These are phyloP conservation scores for Flaveria brownii DNA, from an alignment of 129 eudicot species.

Conservation along the genomic window DNA sequence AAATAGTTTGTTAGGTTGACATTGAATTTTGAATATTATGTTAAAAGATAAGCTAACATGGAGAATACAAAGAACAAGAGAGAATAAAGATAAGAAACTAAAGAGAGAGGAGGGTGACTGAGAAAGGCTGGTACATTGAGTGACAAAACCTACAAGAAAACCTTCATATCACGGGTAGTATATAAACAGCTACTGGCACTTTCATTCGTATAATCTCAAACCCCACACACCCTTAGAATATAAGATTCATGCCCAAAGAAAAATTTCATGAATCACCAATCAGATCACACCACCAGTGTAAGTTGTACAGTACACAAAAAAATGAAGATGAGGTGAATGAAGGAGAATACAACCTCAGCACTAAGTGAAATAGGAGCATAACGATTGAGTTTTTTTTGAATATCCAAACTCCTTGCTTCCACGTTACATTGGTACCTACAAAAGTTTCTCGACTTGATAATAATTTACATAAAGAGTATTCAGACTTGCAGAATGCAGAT, in stretches of 20 bases:
- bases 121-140: background rate
- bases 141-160: background rate
- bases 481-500: conserved; percentile 1
- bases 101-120: conserved; percentile 4
- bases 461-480: conserved; percentile 12
- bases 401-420: conserved; percentile 64
- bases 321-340: conserved; percentile 15
- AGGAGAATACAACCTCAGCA: conserved; percentile 63
- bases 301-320: conserved; percentile 1
- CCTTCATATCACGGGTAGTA: background rate
- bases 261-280: background rate
- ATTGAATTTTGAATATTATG: background rate
- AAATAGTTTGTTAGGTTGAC: background rate
- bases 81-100: background rate
- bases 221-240: background rate
- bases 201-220: background rate
- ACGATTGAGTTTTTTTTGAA: conserved; percentile 69
- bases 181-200: background rate
- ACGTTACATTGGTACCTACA: conserved; percentile 69
- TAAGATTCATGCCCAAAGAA: background rate
- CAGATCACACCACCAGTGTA: background rate
- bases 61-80: background rate
- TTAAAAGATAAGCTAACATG: background rate
- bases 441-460: conserved; percentile 23
- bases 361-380: conserved; percentile 78